A percentile compares a stretch with the other conserved stretches of the same genome.
Evolutionary conservation across 2,329 filamentous ascomycete species (phyloP).

Genomic region (Grosmannia penicillata): DNA sequence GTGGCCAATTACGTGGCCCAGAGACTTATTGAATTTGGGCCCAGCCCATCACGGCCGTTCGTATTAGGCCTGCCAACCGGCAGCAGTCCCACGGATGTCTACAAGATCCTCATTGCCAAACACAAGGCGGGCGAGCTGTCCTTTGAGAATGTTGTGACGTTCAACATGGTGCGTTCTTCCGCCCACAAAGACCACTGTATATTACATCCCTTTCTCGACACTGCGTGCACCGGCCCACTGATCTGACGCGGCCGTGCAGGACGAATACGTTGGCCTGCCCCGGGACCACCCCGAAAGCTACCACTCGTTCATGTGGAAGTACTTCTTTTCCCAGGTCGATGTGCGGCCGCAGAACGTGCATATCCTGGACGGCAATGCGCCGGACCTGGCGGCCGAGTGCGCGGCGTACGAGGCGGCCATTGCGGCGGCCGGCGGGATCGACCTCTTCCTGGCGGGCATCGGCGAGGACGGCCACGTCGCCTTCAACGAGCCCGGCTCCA

Average conservation of each 20-base stretch:
- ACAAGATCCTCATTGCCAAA: conserved; percentile 48
- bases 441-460: conserved; percentile 62
- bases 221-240: no score
- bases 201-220: no score
- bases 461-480: conserved; percentile 66
- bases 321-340: conserved; percentile 63
- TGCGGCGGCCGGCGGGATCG: conserved; percentile 52
- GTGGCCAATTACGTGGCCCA: no score
- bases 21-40: no score
- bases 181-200: no score
- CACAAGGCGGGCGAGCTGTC: conserved; percentile 37
- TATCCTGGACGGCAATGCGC: conserved; percentile 60
- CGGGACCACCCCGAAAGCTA: conserved; percentile 63
- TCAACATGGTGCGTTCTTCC: no score
- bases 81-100: conserved; percentile 53
- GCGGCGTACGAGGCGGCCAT: conserved; percentile 58
- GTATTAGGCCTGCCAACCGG: conserved; percentile 60
- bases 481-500: conserved; percentile 68
- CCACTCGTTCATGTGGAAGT: conserved; percentile 68
- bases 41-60: conserved; percentile 49
- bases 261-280: conserved; percentile 62
- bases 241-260: no score
- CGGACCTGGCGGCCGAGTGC: conserved; percentile 53
- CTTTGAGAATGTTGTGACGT: conserved; percentile 57
- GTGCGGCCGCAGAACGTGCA: conserved; percentile 54